These are phyloP conservation scores for Gremmenia infestans DNA, from an alignment of 2,329 filamentous ascomycete genomes.

Conservation along the genomic window DNA sequence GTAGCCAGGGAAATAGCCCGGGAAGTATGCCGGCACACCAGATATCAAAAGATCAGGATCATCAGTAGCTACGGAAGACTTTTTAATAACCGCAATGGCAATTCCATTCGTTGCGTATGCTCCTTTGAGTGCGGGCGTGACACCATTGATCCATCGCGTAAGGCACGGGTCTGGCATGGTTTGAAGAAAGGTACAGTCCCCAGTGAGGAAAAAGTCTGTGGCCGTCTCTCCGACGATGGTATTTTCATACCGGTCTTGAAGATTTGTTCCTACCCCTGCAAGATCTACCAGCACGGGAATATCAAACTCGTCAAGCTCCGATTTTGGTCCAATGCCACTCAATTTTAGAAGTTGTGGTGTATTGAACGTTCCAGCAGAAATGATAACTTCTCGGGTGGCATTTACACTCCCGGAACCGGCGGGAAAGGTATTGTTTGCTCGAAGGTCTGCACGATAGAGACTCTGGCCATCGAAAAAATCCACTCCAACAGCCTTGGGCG, in stretches of 20 bases:
- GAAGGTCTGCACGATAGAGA: constrained; percentile 40
- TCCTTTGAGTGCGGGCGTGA: constrained; percentile 16
- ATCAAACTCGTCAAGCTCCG: constrained; percentile 34
- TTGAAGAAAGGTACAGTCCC: constrained; percentile 34
- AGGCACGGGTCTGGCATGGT: constrained; percentile 34
- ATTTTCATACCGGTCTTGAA: constrained; percentile 52
- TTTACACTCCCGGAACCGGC: constrained; percentile 16
- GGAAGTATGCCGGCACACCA: constrained; percentile 30
- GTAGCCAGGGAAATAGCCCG: constrained; percentile 41
- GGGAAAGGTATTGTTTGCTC: constrained; percentile 9
- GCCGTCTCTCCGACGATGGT: constrained; percentile 39
- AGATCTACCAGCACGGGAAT: constrained; percentile 51
- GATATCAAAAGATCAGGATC: constrained; percentile 37
- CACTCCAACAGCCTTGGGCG: constrained; percentile 35
- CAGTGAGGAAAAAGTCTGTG: constrained; percentile 34
- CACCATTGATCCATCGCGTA: constrained; percentile 21
- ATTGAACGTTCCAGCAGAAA: constrained; percentile 44
- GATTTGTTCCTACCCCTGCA: constrained; percentile 48
- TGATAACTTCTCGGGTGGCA: constrained; percentile 41
- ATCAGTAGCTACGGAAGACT: constrained; percentile 33
- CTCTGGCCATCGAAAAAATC: constrained; percentile 38
- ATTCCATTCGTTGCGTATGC: constrained; percentile 44
- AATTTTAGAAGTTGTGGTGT: constrained; percentile 43
- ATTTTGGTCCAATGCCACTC: constrained; percentile 39
- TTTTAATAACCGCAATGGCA: constrained; percentile 34